phyloP scores from a whole-genome alignment of 768 basidiomycete genomes.

The Mycena albidolilacea region DNA sequence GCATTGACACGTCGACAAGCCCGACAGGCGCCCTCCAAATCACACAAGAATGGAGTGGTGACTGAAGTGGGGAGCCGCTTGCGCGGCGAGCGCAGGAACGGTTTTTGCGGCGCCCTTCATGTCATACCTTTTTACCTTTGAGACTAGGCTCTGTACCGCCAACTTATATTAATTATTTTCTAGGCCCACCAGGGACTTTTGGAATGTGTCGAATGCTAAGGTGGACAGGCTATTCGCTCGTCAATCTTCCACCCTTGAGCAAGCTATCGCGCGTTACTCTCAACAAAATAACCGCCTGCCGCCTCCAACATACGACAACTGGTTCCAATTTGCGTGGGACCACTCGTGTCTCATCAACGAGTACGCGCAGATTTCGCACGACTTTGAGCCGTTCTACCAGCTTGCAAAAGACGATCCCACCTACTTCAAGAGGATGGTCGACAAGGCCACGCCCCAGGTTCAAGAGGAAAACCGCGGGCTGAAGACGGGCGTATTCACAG shows the following conservation, averaged over 20 bases:
- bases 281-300: slow-evolving; percentile 36
- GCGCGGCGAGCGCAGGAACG: too few species aligned
- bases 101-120: too few species aligned
- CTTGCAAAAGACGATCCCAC: slow-evolving; percentile 37
- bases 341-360: slow-evolving; percentile 41
- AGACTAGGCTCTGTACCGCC: too few species aligned
- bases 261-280: slow-evolving; percentile 36
- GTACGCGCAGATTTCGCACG: slow-evolving; percentile 38
- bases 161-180: too few species aligned
- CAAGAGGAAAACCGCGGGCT: slow-evolving; percentile 32
- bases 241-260: slow-evolving; percentile 32
- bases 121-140: too few species aligned
- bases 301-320: slow-evolving; percentile 36
- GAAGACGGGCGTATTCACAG: slow-evolving; percentile 30
- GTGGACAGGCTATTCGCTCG: slow-evolving; percentile 27
- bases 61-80: too few species aligned
- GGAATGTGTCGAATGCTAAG: too few species aligned
- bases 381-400: slow-evolving; percentile 41
- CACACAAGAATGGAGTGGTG: too few species aligned
- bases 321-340: slow-evolving; percentile 33
- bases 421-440: slow-evolving; percentile 37
- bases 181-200: too few species aligned
- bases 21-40: too few species aligned
- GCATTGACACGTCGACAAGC: too few species aligned
- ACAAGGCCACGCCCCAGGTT: slow-evolving; percentile 17